phyloP scores from a whole-genome alignment of 345 rosid species.

The Eucalyptus regnans region DNA sequence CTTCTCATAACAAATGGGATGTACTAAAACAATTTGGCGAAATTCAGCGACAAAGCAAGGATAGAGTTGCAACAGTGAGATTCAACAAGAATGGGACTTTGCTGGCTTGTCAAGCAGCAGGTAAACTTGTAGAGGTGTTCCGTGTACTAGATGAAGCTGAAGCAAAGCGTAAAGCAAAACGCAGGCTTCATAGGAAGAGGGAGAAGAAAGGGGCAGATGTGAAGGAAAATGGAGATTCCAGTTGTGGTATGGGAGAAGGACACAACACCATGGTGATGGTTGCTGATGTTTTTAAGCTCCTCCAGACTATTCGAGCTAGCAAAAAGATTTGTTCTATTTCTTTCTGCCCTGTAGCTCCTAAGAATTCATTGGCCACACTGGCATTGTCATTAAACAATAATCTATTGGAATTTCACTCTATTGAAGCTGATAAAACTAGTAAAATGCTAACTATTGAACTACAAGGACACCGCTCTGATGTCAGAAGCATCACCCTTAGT shows the following conservation, averaged over 20 bases:
- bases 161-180: slow-evolving; percentile 81
- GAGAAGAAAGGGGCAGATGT: slow-evolving; percentile 63
- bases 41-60: slow-evolving; percentile 76
- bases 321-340: slow-evolving; percentile 82
- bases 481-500: slow-evolving; percentile 87
- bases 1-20: slow-evolving; percentile 57
- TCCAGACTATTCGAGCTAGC: slow-evolving; percentile 66
- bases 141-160: slow-evolving; percentile 62
- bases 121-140: slow-evolving; percentile 73
- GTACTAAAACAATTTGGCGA: slow-evolving; percentile 67
- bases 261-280: slow-evolving; percentile 21
- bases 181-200: slow-evolving; percentile 77
- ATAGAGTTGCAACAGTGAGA: slow-evolving; percentile 74
- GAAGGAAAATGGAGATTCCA: slow-evolving; percentile 23
- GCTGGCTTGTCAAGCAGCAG: slow-evolving; percentile 89
- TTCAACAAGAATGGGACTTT: slow-evolving; percentile 62
- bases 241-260: slow-evolving; percentile 18
- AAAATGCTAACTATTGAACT: slow-evolving; percentile 69
- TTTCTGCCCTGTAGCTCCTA: slow-evolving; percentile 54
- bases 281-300: slow-evolving; percentile 69
- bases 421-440: slow-evolving; percentile 33
- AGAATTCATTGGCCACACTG: slow-evolving; percentile 50
- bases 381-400: slow-evolving; percentile 91
- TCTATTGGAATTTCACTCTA: slow-evolving; percentile 64
- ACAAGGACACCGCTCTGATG: slow-evolving; percentile 89